Evolutionary conservation across 2,329 filamentous ascomycete genomes (phyloP), one percentile per base, ranked within the genome.

Genomic region (Fusarium hostae): DNA sequence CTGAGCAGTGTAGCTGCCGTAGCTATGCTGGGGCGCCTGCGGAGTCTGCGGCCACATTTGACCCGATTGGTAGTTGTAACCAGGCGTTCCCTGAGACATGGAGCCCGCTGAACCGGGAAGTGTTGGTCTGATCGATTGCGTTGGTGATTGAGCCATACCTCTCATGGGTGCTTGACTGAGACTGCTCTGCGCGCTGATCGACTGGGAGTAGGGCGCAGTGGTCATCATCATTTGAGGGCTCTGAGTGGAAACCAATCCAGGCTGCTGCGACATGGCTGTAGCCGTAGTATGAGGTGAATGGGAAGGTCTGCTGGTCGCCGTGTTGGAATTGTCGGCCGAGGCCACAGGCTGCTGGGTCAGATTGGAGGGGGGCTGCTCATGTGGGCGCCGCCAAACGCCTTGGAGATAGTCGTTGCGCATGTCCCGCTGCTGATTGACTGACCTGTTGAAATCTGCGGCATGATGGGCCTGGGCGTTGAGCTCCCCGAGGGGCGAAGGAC

Each of bases 401-500:
- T 95, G 91, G 71, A 97, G 86, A 74, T 94, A 97, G 64, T 95
- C 91, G 65, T 87, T 89, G 64, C 96, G 92, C 81, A 92, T 91
- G 41, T 90, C 90, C 64, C 95, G 91, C 80, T 95, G 92, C 75
- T 92, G 89, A 77, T 92, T 94, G 56, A 98, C 86, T 50, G 89
- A 88, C 76, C 96, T 94, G 83, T 95, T 98, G 83, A 92, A 97
- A 75, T 98, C 95, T 63, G 94, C 94, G 22, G 95, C 92, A 70
- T 97, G 94, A 55, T 94, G 90, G 32, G 94, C 94, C 80, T 98
- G 94, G 48, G 92, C 92, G 72, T 96, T 86, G 59, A 98, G 90
- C 76, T 98, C 95, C 50, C 89, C 86, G 32, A 93, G 87, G 34
- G 91, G 89, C 70, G 91, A 93, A 15, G 94, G 86, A 79, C 95